These are phyloP conservation scores for Penicillium sp. DNA, from an alignment of 2,329 filamentous ascomycete species.

Conservation along the genomic window DNA sequence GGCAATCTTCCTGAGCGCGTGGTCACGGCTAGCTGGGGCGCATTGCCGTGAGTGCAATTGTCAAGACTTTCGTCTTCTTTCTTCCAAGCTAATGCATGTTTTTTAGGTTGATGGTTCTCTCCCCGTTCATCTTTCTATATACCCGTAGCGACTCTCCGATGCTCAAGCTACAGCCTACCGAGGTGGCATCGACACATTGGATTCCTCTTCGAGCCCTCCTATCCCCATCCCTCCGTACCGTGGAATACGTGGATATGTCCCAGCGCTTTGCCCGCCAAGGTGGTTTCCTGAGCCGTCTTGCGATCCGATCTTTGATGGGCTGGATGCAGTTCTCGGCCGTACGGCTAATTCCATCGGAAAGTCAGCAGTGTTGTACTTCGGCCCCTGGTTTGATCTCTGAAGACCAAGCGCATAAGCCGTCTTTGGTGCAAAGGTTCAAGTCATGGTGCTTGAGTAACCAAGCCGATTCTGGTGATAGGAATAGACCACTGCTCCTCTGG, in stretches of 20 bases:
- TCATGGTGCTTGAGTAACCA: constrained; percentile 30
- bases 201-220: constrained; percentile 62
- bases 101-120: constrained; percentile 65
- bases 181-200: constrained; percentile 69
- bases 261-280: constrained; percentile 59
- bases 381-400: constrained; percentile 50
- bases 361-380: constrained; percentile 57
- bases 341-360: constrained; percentile 60
- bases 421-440: constrained; percentile 27
- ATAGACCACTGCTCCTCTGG: constrained; percentile 61
- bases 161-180: constrained; percentile 63
- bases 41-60: constrained; percentile 49
- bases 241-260: constrained; percentile 63
- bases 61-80: neutral
- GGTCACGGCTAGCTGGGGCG: constrained; percentile 66
- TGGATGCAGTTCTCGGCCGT: constrained; percentile 68
- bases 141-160: constrained; percentile 56
- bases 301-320: constrained; percentile 58
- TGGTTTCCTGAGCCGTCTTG: constrained; percentile 53
- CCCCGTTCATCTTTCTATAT: constrained; percentile 65
- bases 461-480: constrained; percentile 31
- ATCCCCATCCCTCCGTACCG: constrained; percentile 58
- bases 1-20: constrained; percentile 66
- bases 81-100: constrained; percentile 13
- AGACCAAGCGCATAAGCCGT: constrained; percentile 21